phyloP scores from a whole-genome alignment of 1,284 basidiomycete genomes.

The Ceratorhiza oryzae-sativae region DNA sequence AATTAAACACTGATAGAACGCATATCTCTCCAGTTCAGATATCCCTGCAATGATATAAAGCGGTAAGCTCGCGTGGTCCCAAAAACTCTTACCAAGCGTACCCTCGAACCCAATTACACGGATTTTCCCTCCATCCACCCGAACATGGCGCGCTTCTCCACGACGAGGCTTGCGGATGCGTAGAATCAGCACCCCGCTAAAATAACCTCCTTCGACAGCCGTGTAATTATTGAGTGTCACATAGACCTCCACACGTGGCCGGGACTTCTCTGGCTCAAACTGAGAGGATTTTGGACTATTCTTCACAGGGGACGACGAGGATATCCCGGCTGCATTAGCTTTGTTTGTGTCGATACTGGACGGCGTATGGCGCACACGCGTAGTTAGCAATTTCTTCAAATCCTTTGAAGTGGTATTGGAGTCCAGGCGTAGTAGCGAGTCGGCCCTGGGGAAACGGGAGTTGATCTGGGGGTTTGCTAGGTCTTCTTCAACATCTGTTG shows the following conservation, averaged over 20 bases:
- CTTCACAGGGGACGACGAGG: slow-evolving; percentile 3
- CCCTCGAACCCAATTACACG: slow-evolving; percentile 89
- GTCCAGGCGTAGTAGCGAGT: slow-evolving; percentile 24
- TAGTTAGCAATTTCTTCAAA: slow-evolving; percentile 35
- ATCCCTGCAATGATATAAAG: slow-evolving; percentile 53
- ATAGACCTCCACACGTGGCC: slow-evolving; percentile 84
- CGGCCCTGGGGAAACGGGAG: slow-evolving; percentile 6
- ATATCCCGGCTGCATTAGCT: slow-evolving; percentile 46
- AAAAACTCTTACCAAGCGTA: slow-evolving; percentile 45
- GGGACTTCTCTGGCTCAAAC: slow-evolving; percentile 70
- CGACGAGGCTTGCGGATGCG: slow-evolving; percentile 67
- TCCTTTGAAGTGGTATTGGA: slow-evolving; percentile 23
- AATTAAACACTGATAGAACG: slow-evolving; percentile 84
- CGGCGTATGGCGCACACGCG: slow-evolving; percentile 41
- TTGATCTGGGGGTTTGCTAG: not conserved
- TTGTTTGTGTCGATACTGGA: slow-evolving; percentile 48
- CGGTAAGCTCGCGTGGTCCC: not conserved
- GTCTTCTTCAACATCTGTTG: not conserved
- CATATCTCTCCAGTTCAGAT: slow-evolving; percentile 69
- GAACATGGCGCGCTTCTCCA: slow-evolving; percentile 63
- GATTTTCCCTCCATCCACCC: slow-evolving; percentile 81
- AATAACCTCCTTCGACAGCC: slow-evolving; percentile 80
- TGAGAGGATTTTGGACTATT: slow-evolving; percentile 3
- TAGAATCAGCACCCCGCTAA: slow-evolving; percentile 78
- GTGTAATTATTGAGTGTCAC: slow-evolving; percentile 78